Evolutionary conservation across 75 land plant genomes (phyloP), one percentile per base, ranked within the genome.

Genomic region (Cupressus sempervirens): DNA sequence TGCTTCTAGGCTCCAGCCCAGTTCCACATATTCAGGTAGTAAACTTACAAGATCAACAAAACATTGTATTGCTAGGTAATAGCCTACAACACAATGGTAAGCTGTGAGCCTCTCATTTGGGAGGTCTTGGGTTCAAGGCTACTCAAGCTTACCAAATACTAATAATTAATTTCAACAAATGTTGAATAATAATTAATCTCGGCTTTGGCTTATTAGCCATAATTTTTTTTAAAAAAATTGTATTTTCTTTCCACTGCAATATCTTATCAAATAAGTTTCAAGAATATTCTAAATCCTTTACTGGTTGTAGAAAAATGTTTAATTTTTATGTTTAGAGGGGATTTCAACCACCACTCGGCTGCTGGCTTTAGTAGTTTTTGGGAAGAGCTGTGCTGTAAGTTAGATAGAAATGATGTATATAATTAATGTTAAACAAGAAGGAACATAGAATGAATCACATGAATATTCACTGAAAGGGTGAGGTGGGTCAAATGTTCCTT

Each of bases 1-100:
- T 97, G 56, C 96, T 97, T 81, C 86, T 97, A 48, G 99, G 99
- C 62, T 94, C 93, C 79, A 97, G 99, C 87, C 99, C 99, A 68
- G 90, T 94, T 65, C 92, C 95, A 36, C 92, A 94, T 83, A 97
- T 97, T 85, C 99, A 97, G 93, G 99, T 95, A 86, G 77, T 58
- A 23, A 4, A 76, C 68, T 2, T 58, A 15, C 16, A 23, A 56
- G 14, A 45, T 79, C 30, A 79, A 79, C 46, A 26, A 45, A n/a
- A n/a, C n/a, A n/a, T n/a, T n/a, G n/a, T n/a, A n/a, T n/a, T n/a
- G n/a, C n/a, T n/a, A n/a, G n/a, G n/a, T n/a, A n/a, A n/a, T n/a
- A 26, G n/a, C n/a, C n/a, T n/a, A n/a, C n/a, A n/a, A n/a, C n/a
- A n/a, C n/a, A n/a, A n/a, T n/a, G n/a, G n/a, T n/a, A n/a, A n/a